Evolutionary conservation across 2,329 filamentous ascomycete genomes (phyloP), one percentile per base, ranked within the genome.

Genomic region (Claviceps maximensis): DNA sequence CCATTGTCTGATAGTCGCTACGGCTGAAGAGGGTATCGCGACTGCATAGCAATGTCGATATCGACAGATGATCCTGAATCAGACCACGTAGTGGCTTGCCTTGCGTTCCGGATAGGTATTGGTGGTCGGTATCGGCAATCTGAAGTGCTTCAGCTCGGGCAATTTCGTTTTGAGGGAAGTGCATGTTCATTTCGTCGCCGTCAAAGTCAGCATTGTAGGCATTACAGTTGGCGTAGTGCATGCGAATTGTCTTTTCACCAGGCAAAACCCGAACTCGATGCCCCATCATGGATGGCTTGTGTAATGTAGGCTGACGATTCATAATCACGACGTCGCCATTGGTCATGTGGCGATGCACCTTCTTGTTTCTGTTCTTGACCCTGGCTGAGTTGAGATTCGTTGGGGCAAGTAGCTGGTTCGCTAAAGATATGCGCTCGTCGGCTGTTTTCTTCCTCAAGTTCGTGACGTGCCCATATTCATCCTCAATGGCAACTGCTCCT

Each of bases 161-260:
- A 58, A 97, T 77, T 66, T 97, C 94, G 60, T 95, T 97, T 62
- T 98, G 93, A 1, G 93, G 93, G 64, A 98, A 97, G 70, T 98
- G 93, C 90, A 98, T 94, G 68, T 98, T 98, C 93, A 98, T 98
- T 69, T 98, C 93, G 66, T 98, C 93, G 68, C 93, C 93, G 64
- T 98, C 94, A 65, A 98, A 98, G 76, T 98, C 93, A 33, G 93
- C 93, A 62, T 98, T 98, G 76, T 98, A 98, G 0, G 93, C 96
- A 65, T 98, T 98, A 69, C 93, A 97, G 68, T 98, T 98, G 62
- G 93, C 91, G 71, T 98, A 98, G 73, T 98, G 93, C 91, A 98
- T 97, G 59, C 93, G 89, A 66, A 98, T 90, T 0, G 93, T 97
- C 71, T 95, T 95, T 68, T 98, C 94, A 38, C 89, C 90, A 0